Base-by-base conservation (phyloP, 1,284 basidiomycete species). In the Pseudozyma pruni region DNA sequence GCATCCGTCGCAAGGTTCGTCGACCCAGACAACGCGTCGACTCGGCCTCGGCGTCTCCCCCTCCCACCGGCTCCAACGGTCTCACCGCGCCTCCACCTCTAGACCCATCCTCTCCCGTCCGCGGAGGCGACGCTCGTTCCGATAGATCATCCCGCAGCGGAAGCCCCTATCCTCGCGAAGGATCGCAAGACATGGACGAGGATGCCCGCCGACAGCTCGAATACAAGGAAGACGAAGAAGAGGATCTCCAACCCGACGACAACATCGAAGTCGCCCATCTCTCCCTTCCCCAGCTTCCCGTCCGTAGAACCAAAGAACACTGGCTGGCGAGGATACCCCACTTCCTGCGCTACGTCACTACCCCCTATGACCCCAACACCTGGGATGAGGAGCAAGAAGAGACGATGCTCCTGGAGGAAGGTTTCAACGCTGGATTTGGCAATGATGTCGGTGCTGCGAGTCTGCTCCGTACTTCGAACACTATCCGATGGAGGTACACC, bases 401-500 rank as follows among this genome's bases (percentile, higher is more conserved):
- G 33, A 71, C 72, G 45, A 45, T 58, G 46, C 37, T 71, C 14
- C 45, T 54, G 16, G 63, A 62, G 19, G 66, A 58, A 50, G 89
- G 88, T 66, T 90, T 90, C 88, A 49, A 64, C 33, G 49, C 59
- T 22, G 46, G 57, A n/a, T 62, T 71, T 35, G 63, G 60, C 8
- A 86, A 88, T 42, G 74, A 77, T 44, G 50, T 72, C 32, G 74
- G 72, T 29, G 66, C 76, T 27, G 60, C 74, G 1, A 75, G 72
- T 50, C 43, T 80, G 35, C 43, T 94, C 47, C 90, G 90, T 75
- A 91, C 93, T 10, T 91, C 93, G 84, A 94, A 94, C 81, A 93
- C 92, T 2, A 86, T 95, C 29, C 88, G 93, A 41, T 95, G 93
- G 93, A 87, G 90, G 60, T 95, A 93, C 92, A 85, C 86, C 9